A percentile compares a stretch with the other conserved stretches of the same genome.
Evolutionary conservation across 164 flowering plant genomes (phyloP).

Genomic region (Berberis vulgaris): DNA sequence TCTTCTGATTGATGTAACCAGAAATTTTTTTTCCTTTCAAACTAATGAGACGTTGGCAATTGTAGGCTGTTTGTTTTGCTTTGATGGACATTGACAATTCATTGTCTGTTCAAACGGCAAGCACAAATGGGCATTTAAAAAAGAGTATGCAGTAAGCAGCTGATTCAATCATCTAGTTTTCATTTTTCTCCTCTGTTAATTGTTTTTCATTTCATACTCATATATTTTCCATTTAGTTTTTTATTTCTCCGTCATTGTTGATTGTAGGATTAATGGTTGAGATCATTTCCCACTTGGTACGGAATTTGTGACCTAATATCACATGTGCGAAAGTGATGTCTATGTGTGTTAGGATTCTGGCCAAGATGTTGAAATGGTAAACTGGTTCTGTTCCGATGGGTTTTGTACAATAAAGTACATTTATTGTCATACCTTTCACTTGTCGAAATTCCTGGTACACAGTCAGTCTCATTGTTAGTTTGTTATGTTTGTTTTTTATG

Average conservation of each 20-base stretch:
- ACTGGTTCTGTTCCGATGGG: not conserved
- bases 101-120: constrained; percentile 26
- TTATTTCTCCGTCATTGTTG: too few relatives aligned
- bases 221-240: too few relatives aligned
- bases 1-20: too few relatives aligned
- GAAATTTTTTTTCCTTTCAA: not conserved
- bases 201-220: constrained; percentile 1
- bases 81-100: constrained; percentile 47
- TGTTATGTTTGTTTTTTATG: too few relatives aligned
- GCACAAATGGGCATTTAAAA: constrained; percentile 25
- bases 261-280: constrained; percentile 58
- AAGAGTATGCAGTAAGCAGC: constrained; percentile 33
- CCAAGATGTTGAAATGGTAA: constrained; percentile 72
- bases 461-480: too few relatives aligned
- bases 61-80: constrained; percentile 58
- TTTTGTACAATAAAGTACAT: not conserved
- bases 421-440: too few relatives aligned
- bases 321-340: constrained; percentile 50
- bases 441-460: too few relatives aligned
- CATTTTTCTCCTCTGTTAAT: not conserved
- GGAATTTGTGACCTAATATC: constrained; percentile 34
- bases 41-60: not conserved
- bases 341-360: constrained; percentile 50
- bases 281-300: constrained; percentile 54
- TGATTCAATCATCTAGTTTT: too few relatives aligned